Conservation (phyloP, 768 basidiomycete genomes). For the Kwoniella sp. region DNA sequence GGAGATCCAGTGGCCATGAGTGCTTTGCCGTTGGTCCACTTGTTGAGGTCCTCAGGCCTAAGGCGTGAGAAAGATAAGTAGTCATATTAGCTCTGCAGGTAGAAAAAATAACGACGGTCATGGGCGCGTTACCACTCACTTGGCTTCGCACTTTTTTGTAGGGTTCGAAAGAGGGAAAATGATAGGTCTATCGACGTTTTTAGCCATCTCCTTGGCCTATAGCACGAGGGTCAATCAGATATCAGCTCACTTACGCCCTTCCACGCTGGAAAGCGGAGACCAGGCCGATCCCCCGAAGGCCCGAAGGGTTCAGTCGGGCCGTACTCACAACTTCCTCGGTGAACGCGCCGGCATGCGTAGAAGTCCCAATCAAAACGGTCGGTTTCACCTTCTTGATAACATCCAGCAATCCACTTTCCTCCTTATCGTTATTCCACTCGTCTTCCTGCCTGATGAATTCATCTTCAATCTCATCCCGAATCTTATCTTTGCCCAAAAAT, state of each 20-base stretch:
- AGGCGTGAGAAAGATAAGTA: too few species aligned
- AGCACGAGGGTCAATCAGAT: too few species aligned
- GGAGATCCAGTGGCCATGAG: constrained; percentile 83
- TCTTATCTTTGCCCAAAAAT: constrained; percentile 57
- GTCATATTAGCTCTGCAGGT: too few species aligned
- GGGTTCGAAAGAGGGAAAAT: constrained; percentile 86
- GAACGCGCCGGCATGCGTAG: constrained; percentile 76
- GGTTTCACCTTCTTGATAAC: constrained; percentile 73
- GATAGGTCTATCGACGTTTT: constrained; percentile 71
- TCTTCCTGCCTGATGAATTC: constrained; percentile 62
- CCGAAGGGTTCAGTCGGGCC: too few species aligned
- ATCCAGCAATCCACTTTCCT: constrained; percentile 61
- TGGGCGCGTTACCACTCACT: too few species aligned
- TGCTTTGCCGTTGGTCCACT: constrained; percentile 77
- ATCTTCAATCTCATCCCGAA: constrained; percentile 59
- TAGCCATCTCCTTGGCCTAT: constrained; percentile 62
- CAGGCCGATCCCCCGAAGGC: too few species aligned
- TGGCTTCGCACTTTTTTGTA: constrained; percentile 67
- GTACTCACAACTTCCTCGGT: constrained; percentile 69
- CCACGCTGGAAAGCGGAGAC: too few species aligned
- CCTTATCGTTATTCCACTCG: constrained; percentile 60
- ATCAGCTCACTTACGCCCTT: too few species aligned
- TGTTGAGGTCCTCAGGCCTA: constrained; percentile 44
- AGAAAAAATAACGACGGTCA: too few species aligned
- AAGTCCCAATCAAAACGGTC: constrained; percentile 81